Base-by-base conservation (phyloP, 306 rosid species). In the Luffa aegyptiaca region DNA sequence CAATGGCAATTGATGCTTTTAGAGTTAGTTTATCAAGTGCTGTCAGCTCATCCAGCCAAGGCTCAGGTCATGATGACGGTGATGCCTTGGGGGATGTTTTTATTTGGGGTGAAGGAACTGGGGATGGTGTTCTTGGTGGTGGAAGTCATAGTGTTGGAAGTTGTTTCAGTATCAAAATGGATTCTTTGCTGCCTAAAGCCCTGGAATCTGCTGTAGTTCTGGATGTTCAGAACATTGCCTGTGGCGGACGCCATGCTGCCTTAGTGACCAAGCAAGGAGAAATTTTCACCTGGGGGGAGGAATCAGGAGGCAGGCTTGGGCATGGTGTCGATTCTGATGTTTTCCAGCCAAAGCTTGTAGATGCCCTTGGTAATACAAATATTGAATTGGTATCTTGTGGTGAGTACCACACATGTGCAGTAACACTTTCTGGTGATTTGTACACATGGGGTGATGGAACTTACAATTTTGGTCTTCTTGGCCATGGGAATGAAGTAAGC, bases 301-400 rank as follows among this genome's bases (percentile, higher is more conserved):
- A 95, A 89, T 91, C 97, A 1, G 97, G 99, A 70, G 99, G 99
- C 75, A 90, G 99, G 88, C 99, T 95, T 81, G 99, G 99, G 83
- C 99, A 95, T 46, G 99, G 99, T 84, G 99, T 95, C 79, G 99
- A 93, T 72, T 90, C 93, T 80, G 98, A 95, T 66, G 96, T 95
- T 84, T 85, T 82, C 63, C 92, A 93, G 70, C 99, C 99, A 59
- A 95, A 93, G 92, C 97, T 95, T 84, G 85, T 95, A 76, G 99
- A 93, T 84, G 84, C 97, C 85, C 84, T 95, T 46, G 86, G 97
- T 81, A 93, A 84, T 82, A 89, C 91, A 56, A 93, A 93, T 82
- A 91, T 95, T 81, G 99, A 95, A 81, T 91, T 95, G 80, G 98
- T 95, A 79, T 95, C 99, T 88, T 95, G 99, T 88, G 99, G 99